Percentiles rank a stretch among this genome's conserved stretches.
Conservation (phyloP, 768 basidiomycete genomes). For the Daedaleopsis sinensis region DNA sequence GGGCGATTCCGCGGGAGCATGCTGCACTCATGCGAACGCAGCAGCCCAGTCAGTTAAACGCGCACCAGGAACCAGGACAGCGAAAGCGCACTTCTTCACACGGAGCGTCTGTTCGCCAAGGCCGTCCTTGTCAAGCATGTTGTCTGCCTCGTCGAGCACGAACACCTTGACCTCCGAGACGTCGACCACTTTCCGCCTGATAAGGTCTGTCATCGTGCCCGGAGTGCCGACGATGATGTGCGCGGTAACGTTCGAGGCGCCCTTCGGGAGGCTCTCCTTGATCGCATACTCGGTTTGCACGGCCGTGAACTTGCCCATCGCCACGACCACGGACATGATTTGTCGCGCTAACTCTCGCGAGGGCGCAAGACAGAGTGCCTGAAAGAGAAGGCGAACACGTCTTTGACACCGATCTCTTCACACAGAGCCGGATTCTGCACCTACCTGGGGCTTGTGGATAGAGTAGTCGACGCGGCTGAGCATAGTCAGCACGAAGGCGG, state of each 20-base stretch:
- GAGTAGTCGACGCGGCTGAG: conserved; percentile 89
- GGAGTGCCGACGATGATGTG: conserved; percentile 97
- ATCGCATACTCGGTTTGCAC: conserved; percentile 96
- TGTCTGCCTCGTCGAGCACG: conserved; percentile 97
- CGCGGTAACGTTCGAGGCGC: conserved; percentile 70
- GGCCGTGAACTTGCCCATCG: conserved; percentile 94
- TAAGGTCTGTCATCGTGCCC: conserved; percentile 90
- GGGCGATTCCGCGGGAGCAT: conserved; percentile 54
- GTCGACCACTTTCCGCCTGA: conserved; percentile 79
- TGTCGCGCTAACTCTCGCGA: conserved; percentile 97
- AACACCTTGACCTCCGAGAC: conserved; percentile 84
- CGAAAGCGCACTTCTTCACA: conserved; percentile 81
- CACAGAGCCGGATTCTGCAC: conserved; percentile 8
- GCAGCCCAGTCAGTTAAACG: background rate
- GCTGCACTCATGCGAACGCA: conserved; percentile 36
- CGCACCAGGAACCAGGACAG: background rate
- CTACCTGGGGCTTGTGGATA: conserved; percentile 81
- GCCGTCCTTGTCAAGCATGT: conserved; percentile 96
- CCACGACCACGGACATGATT: conserved; percentile 92
- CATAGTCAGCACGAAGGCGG: conserved; percentile 98
- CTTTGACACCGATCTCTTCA: conserved; percentile 1
- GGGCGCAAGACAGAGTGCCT: conserved; percentile 98
- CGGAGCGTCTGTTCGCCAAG: conserved; percentile 91
- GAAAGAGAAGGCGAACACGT: background rate
- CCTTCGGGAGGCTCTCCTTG: conserved; percentile 77